Percentiles rank a stretch among this genome's conserved stretches.
phyloP scores from a whole-genome alignment of 2,329 filamentous ascomycete genomes.

The Paraconiothyrium sp. region DNA sequence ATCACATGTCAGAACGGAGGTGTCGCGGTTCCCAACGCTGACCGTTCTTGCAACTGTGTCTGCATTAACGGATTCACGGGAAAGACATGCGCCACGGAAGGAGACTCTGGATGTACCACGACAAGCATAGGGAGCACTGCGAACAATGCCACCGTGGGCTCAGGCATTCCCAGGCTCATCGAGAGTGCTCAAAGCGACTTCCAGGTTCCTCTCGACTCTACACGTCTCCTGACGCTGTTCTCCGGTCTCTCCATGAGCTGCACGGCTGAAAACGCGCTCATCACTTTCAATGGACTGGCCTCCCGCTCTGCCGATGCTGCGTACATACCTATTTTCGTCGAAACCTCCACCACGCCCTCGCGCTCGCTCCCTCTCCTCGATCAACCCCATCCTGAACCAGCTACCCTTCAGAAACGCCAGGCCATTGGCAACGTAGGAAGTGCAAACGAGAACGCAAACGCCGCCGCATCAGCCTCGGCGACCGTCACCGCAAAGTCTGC shows the following conservation, averaged over 20 bases:
- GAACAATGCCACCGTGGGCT: conserved; percentile 77
- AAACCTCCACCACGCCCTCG: conserved; percentile 30
- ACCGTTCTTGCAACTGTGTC: conserved; percentile 78
- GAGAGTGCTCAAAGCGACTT: conserved; percentile 72
- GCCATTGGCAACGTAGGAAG: conserved; percentile 45
- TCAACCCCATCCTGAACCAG: conserved; percentile 30
- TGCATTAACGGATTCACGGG: conserved; percentile 89
- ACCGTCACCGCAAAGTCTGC: conserved; percentile 25
- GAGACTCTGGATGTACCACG: conserved; percentile 66
- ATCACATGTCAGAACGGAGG: conserved; percentile 82
- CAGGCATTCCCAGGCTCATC: conserved; percentile 79
- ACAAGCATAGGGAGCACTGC: conserved; percentile 53
- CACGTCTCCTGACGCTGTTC: conserved; percentile 77
- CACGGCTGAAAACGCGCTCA: conserved; percentile 83
- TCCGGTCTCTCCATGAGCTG: conserved; percentile 81
- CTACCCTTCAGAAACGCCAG: conserved; percentile 32
- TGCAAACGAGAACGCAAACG: conserved; percentile 35
- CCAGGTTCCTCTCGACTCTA: conserved; percentile 76
- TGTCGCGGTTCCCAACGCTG: conserved; percentile 73
- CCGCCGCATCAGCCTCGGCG: conserved; percentile 15
- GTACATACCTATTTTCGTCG: conserved; percentile 33
- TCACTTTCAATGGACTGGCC: conserved; percentile 75
- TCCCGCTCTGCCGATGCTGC: conserved; percentile 35
- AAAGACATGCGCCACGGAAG: conserved; percentile 61
- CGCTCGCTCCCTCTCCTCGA: conserved; percentile 37